Conservation (phyloP, 2,329 filamentous ascomycete genomes). For the Cytospora leucostoma region DNA sequence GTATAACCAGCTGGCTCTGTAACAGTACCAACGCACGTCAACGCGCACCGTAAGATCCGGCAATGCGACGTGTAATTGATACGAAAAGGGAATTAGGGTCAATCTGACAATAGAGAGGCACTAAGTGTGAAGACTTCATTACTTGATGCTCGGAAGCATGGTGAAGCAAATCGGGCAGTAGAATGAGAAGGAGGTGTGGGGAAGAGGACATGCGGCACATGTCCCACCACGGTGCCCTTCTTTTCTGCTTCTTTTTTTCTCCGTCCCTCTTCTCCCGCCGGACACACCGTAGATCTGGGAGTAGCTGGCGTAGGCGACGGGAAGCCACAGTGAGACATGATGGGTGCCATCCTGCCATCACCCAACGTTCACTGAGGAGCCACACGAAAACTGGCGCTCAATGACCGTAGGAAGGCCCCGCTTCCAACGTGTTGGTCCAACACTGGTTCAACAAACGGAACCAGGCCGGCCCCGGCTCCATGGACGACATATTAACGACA, state of each 20-base stretch:
- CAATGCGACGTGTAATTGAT: conserved; percentile 8
- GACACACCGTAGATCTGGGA: conserved; percentile 14
- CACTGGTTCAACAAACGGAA: conserved; percentile 9
- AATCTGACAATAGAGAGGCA: not conserved
- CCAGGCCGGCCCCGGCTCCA: conserved; percentile 6
- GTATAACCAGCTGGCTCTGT: not conserved
- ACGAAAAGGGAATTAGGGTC: conserved; percentile 16
- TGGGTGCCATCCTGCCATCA: conserved; percentile 11
- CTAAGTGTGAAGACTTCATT: conserved; percentile 6
- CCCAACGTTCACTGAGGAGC: conserved; percentile 6
- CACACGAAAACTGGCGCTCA: conserved; percentile 7
- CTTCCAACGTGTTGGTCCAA: conserved; percentile 8
- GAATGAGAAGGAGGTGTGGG: conserved; percentile 10
- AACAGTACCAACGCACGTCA: not conserved
- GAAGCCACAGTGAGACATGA: conserved; percentile 18
- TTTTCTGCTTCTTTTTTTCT: conserved; percentile 8
- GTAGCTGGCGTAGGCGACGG: conserved; percentile 9
- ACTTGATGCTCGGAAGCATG: conserved; percentile 1
- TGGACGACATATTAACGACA: conserved; percentile 3
- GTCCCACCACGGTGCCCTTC: conserved; percentile 16
- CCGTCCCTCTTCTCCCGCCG: conserved; percentile 6
- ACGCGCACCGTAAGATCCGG: not conserved
- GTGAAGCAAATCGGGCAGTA: not conserved
- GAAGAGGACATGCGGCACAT: conserved; percentile 1
- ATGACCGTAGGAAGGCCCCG: conserved; percentile 14